Percentiles rank a stretch among this genome's conserved stretches.
Evolutionary conservation across 441 rosid genomes (phyloP).

Genomic region (Biscutella laevigata): DNA sequence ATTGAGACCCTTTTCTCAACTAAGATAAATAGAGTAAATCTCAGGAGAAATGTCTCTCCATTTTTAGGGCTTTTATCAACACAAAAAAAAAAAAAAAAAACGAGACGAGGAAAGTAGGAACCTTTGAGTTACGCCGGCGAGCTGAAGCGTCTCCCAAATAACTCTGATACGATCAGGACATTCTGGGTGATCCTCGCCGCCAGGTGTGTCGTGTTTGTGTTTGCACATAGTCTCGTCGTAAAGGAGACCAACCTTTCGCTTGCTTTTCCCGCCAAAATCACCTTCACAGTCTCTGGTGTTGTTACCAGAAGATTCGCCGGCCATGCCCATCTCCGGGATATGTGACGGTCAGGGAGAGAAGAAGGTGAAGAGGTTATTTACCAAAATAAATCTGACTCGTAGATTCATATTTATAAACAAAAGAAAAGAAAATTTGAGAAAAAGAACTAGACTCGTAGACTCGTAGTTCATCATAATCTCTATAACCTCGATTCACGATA

Average conservation of each 20-base stretch:
- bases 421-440: too few species aligned
- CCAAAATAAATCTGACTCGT: too few species aligned
- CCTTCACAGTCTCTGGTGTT: background rate
- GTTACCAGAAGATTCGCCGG: background rate
- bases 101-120: slow-evolving; percentile 6
- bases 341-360: too few species aligned
- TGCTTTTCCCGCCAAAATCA: background rate
- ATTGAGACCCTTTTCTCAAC: too few species aligned
- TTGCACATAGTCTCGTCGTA: slow-evolving; percentile 93
- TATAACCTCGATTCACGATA: too few species aligned
- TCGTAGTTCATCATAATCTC: too few species aligned
- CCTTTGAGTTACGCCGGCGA: slow-evolving; percentile 55
- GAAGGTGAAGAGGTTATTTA: too few species aligned
- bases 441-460: too few species aligned
- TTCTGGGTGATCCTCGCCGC: slow-evolving; percentile 61
- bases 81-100: background rate
- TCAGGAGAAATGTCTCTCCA: background rate
- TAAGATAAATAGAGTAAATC: too few species aligned
- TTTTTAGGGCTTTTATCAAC: slow-evolving; percentile 11
- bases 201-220: slow-evolving; percentile 58
- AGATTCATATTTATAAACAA: too few species aligned
- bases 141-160: slow-evolving; percentile 70
- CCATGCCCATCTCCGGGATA: background rate
- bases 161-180: slow-evolving; percentile 63
- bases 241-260: slow-evolving; percentile 53